These are phyloP conservation scores for Chenopodium formosanum DNA, from an alignment of 148 eudicot species.

Conservation along the genomic window DNA sequence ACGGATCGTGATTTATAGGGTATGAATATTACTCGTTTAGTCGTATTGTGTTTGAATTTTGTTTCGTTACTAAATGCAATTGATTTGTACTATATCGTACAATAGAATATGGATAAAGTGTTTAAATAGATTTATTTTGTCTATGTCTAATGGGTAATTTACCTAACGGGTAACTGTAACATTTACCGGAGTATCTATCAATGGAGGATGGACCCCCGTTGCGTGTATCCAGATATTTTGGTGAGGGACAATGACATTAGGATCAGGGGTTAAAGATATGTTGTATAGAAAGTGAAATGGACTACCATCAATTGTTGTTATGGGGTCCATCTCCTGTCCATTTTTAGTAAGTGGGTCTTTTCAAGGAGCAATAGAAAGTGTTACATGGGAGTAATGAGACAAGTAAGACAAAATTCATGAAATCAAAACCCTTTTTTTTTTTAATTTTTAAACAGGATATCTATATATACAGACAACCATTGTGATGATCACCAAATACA, in stretches of 20 bases:
- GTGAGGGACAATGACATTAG: neutral
- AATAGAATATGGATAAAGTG: neutral
- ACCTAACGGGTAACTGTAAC: too few species aligned
- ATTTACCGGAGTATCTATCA: too few species aligned
- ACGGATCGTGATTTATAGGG: neutral
- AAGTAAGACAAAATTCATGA: neutral
- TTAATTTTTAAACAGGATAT: neutral
- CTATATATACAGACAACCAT: neutral
- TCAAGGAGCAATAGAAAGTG: neutral
- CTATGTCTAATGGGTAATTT: too few species aligned
- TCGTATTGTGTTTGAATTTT: neutral
- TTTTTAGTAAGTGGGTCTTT: slow-evolving; percentile 1
- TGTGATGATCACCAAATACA: neutral
- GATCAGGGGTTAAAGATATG: neutral
- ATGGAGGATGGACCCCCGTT: neutral
- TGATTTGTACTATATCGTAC: neutral
- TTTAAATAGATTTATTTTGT: too few species aligned
- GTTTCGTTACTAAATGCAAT: neutral
- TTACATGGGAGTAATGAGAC: neutral
- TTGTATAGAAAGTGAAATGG: neutral
- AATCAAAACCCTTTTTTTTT: neutral
- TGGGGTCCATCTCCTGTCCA: neutral
- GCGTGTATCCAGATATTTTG: neutral
- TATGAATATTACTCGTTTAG: neutral
- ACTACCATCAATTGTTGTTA: neutral